A percentile compares a stretch with the other conserved stretches of the same genome.
phyloP scores from a whole-genome alignment of 352 stramenopile species.

The Phytophthora aleatoria region DNA sequence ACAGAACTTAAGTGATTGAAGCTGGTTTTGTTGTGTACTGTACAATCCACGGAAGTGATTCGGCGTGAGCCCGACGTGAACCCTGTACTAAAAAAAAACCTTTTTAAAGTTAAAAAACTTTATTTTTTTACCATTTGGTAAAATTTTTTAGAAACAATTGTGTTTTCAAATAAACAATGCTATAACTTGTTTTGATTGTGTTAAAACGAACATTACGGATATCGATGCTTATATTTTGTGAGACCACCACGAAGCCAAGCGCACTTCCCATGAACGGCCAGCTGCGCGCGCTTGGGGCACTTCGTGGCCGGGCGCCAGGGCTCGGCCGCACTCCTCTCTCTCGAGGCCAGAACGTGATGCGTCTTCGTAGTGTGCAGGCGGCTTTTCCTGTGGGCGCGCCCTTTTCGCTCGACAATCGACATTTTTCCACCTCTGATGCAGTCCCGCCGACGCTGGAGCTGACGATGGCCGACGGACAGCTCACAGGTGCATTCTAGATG shows the following conservation, averaged over 20 bases:
- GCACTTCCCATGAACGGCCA: slow-evolving; percentile 5
- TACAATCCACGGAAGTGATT: not conserved
- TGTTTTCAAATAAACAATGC: too few relatives aligned
- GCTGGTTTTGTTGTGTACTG: too few relatives aligned
- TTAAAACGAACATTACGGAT: too few relatives aligned
- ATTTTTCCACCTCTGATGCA: slow-evolving; percentile 39
- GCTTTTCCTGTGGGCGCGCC: slow-evolving; percentile 8
- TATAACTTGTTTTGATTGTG: too few relatives aligned
- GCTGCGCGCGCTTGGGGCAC: not conserved
- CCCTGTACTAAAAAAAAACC: too few relatives aligned
- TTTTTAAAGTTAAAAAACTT: too few relatives aligned
- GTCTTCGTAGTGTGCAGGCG: slow-evolving; percentile 1
- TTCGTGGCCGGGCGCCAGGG: slow-evolving; percentile 16
- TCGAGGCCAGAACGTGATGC: not conserved
- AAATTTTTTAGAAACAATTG: too few relatives aligned
- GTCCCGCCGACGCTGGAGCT: slow-evolving; percentile 32
- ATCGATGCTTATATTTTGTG: too few relatives aligned
- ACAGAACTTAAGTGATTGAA: too few relatives aligned
- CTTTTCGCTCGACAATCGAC: slow-evolving; percentile 34
- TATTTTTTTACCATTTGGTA: too few relatives aligned
- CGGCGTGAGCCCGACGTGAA: slow-evolving; percentile 9
- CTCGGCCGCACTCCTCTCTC: slow-evolving; percentile 2
- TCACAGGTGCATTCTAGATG: slow-evolving; percentile 35
- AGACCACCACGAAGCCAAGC: slow-evolving; percentile 1
- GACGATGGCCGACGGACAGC: slow-evolving; percentile 38